Evolutionary conservation across 2,329 filamentous ascomycete species (phyloP), one percentile per base, ranked within the genome.

Genomic region (Cytospora piceae): DNA sequence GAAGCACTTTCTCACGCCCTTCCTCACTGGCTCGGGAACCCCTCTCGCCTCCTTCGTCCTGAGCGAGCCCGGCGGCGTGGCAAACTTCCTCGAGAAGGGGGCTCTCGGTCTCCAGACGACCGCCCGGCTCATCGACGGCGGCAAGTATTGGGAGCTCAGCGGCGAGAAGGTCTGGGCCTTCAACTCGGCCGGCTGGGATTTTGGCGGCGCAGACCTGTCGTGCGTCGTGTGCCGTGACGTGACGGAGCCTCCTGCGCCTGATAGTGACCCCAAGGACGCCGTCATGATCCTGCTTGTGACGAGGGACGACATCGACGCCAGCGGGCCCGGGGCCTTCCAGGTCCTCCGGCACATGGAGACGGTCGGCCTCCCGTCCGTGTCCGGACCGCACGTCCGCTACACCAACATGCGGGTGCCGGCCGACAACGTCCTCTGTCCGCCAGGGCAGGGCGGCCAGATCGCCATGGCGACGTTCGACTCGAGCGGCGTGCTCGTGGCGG

Each of bases 111-210:
- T 86, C 46, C 73, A 78, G 55, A 85, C 83, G 3, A 83, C 80
- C 1, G 83, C 83, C 0, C 73, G 73, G 24, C 71, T 71, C 12
- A 80, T 84, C n/a, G 82, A 80, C 0, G 78, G 83, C 42, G 77
- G 39, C 39, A 42, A 42, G 39, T 20, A 81, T 53, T 86, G 81
- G 80, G 71, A 85, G 3, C 69, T 86, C 31, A 81, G 80, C 69
- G 84, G 84, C 3, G 83, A 86, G 69, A 85, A 86, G 79, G 78
- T 84, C 49, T 86, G 84, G 83, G 81, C 83, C 14, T 84, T 83
- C 1, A 86, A 85, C 70, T 78, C 76, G 60, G 79, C 77, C 0
- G 83, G 84, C 17, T 86, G 82, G 83, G 83, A 86, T 65, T 77
- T 78, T 51, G 74, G 75, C 61, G 83, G 84, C 12, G 81, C 82